Evolutionary conservation across 768 basidiomycete species (phyloP).

Genomic region (Termitomyces sp.): DNA sequence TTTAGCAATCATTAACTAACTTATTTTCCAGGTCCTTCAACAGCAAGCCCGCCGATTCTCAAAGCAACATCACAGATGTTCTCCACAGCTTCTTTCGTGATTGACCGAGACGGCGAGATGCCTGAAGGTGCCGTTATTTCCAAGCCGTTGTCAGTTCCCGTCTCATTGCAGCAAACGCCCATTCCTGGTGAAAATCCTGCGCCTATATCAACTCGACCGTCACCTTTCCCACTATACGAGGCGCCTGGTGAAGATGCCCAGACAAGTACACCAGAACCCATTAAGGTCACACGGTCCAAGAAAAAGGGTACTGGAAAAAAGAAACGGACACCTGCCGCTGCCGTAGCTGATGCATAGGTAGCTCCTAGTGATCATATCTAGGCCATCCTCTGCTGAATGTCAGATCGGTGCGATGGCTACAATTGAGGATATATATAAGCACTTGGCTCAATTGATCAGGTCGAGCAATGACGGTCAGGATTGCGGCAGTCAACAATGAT

Average conservation of each 20-base stretch:
- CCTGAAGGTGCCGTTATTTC: constrained; percentile 48
- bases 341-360: constrained; percentile 8
- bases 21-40: constrained; percentile 20
- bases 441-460: not conserved
- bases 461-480: not conserved
- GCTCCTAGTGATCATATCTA: not conserved
- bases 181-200: constrained; percentile 14
- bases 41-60: constrained; percentile 42
- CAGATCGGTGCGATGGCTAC: not conserved
- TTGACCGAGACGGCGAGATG: constrained; percentile 86
- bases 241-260: constrained; percentile 40
- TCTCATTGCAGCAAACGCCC: constrained; percentile 19
- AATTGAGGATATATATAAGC: constrained; percentile 14
- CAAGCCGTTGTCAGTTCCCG: constrained; percentile 23
- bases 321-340: constrained; percentile 47
- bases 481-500: not conserved
- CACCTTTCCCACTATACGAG: constrained; percentile 53
- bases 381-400: not conserved
- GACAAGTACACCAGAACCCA: constrained; percentile 59
- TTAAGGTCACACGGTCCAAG: constrained; percentile 72
- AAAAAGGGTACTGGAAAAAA: constrained; percentile 64
- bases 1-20: not conserved
- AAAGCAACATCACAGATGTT: constrained; percentile 35
- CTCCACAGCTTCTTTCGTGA: constrained; percentile 46
- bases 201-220: constrained; percentile 32